Base-by-base conservation (phyloP, 2,329 filamentous ascomycete genomes). In the Fusarium sp. region DNA sequence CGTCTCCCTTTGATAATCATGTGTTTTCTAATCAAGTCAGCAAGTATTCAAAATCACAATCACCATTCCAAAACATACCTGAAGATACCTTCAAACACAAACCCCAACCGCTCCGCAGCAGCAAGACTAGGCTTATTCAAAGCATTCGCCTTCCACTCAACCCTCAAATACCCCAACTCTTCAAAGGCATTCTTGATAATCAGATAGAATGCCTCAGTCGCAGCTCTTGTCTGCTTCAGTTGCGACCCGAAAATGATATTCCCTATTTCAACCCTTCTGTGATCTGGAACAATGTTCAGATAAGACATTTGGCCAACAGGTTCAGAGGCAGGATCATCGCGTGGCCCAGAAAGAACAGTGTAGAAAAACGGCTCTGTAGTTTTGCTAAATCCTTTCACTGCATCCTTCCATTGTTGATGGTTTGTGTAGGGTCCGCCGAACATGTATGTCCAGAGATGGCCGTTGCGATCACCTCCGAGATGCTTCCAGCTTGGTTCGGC, bases 91-190 rank as follows among this genome's bases (percentile, higher is more conserved):
- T 92, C 89, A 70, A 79, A 87, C 0, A 76, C 76, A 69, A 91
- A 91, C 0, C 90, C 90, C 11, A 90, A 75, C 4, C 90, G 79
- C 69, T 78, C 60, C 1, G 89, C 90, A 0, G 89, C 88, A 6
- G 82, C 78, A 16, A 82, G 78, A 46, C 87, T 89, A 1, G 84
- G 80, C 38, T 71, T 79, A 73, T 91, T 91, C 13, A 88, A 78
- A 18, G 81, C 70, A 73, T 91, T 84, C 56, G 87, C 88, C 72
- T 91, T 91, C 89, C 90, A 91, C 75, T 91, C 88, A 6, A 90
- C 83, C 10, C 89, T 80, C 6, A 84, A 76, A 73, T 87, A 89
- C 0, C 84, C 82, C 24, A 90, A 74, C 4, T 82, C 80, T 6
- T 86, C 73, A 69, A 91, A 87, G 0, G 83, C 83, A 58, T 87